Evolutionary conservation across 148 eudicot species (phyloP), one percentile per base, ranked within the genome.

Genomic region (Amaranthus hypochondriacus): DNA sequence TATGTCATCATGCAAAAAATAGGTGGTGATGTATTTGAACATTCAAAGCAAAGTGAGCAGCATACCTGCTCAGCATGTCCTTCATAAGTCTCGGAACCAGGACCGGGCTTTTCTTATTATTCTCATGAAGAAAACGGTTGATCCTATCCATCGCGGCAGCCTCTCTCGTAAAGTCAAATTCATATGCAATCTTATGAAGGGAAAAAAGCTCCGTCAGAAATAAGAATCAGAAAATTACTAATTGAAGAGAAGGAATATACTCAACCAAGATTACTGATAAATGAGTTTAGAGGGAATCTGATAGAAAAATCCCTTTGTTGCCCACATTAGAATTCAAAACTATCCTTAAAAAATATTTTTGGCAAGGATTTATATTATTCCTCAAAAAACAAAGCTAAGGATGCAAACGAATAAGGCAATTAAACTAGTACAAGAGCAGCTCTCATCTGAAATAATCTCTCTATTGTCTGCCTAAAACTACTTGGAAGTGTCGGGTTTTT

Each of bases 131-230:
- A 78, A 86, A 95, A 51, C 50, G 80, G 60, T 78, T 86, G 63
- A 95, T 95, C 84, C 80, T 90, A 80, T 86, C 90, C 99, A 95
- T 95, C 50, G 99, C 96, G 68, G 76, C 85, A 71, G 99, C 99
- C 82, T 95, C 93, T 78, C 92, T 87, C 71, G 75, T 68, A 84
- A 92, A 92, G 79, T 92, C 85, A 73, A 92, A 92, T 79, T 90
- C 96, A 77, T 84, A 89, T 52, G 91, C 93, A 69, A 92, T 92
- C 98, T 92, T 73, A 75, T 73, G 76, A 56, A 72, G 54, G 47
- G 52, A 79, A 67, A 81, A 77, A 71, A 6, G 44, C 44, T 12
- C 66, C 15, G 44, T 18, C 12, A 58, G 53, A 48, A 56, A 9
- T 46, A 69, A 47, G 39, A 55, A 55, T 12, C 59, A 55, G 21